Percentiles rank a stretch among this genome's conserved stretches.
These are phyloP conservation scores for Lachnellula cervina DNA, from an alignment of 2,329 filamentous ascomycete genomes.

Conservation along the genomic window DNA sequence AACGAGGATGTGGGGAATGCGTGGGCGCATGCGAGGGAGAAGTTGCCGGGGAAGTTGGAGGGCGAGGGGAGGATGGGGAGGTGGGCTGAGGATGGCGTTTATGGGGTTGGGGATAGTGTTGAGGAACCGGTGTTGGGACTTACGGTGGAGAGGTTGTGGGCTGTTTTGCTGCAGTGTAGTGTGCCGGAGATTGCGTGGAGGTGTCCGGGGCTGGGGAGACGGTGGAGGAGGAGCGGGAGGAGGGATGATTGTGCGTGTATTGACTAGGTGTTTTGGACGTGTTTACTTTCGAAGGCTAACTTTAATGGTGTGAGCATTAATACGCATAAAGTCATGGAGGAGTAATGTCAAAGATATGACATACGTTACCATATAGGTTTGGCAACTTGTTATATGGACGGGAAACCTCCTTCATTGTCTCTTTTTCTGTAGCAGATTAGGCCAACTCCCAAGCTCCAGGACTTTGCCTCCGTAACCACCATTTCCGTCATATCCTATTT, in stretches of 20 bases:
- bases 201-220: slow-evolving; percentile 22
- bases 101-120: slow-evolving; percentile 21
- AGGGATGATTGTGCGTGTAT: slow-evolving; percentile 24
- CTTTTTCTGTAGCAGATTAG: too few relatives aligned
- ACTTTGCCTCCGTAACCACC: too few relatives aligned
- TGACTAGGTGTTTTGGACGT: slow-evolving; percentile 1
- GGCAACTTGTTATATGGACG: too few relatives aligned
- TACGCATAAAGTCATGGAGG: too few relatives aligned
- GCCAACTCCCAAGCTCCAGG: too few relatives aligned
- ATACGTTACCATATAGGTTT: too few relatives aligned
- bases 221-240: slow-evolving; percentile 18
- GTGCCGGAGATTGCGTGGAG: slow-evolving; percentile 25
- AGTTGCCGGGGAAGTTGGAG: slow-evolving; percentile 11
- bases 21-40: slow-evolving; percentile 28
- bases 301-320: too few relatives aligned
- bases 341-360: too few relatives aligned
- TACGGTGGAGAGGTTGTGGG: slow-evolving; percentile 37
- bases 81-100: slow-evolving; percentile 16
- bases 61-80: slow-evolving; percentile 20
- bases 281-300: neutral
- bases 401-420: too few relatives aligned
- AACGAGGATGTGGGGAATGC: slow-evolving; percentile 19
- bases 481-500: neutral
- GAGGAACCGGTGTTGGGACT: slow-evolving; percentile 32
- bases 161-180: slow-evolving; percentile 32